Conservation (phyloP, 345 rosid genomes). For the Hibiscus mutabilis region DNA sequence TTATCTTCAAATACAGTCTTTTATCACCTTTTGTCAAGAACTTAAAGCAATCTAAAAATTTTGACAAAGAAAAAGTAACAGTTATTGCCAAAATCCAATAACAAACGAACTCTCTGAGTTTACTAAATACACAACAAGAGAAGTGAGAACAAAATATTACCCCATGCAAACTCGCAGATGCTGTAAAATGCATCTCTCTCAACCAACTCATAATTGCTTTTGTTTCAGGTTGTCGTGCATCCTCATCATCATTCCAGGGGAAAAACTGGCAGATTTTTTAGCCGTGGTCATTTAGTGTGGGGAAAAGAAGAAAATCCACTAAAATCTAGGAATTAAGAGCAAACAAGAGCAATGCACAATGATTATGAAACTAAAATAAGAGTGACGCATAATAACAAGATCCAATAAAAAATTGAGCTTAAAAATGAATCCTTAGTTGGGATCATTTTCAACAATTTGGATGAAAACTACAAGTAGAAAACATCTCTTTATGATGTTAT, state of each 20-base stretch:
- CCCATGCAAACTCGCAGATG: constrained; percentile 94
- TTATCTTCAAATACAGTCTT: background rate
- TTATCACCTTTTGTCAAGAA: background rate
- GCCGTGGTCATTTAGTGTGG: constrained; percentile 17
- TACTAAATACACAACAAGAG: constrained; percentile 9
- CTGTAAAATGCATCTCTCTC: constrained; percentile 65
- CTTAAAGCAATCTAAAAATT: background rate
- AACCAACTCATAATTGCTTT: constrained; percentile 81
- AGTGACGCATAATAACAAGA: background rate
- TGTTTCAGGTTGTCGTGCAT: constrained; percentile 78
- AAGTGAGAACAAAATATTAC: constrained; percentile 29
- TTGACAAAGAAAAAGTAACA: background rate
- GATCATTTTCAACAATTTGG: background rate
- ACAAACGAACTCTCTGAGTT: background rate
- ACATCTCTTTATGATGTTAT: background rate
- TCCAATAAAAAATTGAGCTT: background rate
- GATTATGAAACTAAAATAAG: background rate
- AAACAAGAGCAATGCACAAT: background rate
- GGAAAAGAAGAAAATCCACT: constrained; percentile 8
- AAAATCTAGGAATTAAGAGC: constrained; percentile 11
- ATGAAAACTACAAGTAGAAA: background rate
- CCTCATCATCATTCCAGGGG: constrained; percentile 52
- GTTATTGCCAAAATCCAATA: background rate
- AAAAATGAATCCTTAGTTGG: background rate
- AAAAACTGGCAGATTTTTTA: constrained; percentile 52